Evolutionary conservation across 2,329 filamentous ascomycete genomes (phyloP), one percentile per base, ranked within the genome.

Genomic region (Sphaerulina vaccinii): DNA sequence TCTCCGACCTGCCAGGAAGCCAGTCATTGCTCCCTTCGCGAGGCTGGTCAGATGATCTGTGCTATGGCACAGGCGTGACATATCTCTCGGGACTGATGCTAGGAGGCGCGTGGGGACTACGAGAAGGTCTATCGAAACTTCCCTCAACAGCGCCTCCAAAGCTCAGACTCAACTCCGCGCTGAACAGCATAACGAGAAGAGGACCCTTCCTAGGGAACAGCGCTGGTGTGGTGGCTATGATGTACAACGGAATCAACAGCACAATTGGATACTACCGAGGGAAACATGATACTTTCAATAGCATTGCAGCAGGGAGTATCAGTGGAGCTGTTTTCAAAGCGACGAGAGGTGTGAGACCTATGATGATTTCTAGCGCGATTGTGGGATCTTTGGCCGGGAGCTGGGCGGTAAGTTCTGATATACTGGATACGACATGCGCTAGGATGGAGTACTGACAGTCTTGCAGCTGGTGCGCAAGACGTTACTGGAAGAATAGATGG

Each of bases 311-410:
- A 4, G 93, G 95, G 59, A 87, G 80, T 1, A 71, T 99, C 62
- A 95, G 90, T 67, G 93, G 93, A 52, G 91, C 92, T 80, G 70
- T 99, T 11, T 99, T 99, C 76, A 97, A 96, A 80, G 95, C 91
- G 71, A 97, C 95, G 42, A 82, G 88, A 66, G 93, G 93, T 5
- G 58, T 93, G 56, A 82, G 88, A 72, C 91, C 90, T 27, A 97
- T 97, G 91, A 79, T 93, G 77, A 93, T 97, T 65, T 96, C 91
- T 29, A 88, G 90, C 58, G 89, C 86, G 63, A 86, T 99, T 61
- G 91, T 97, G 53, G 93, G 86, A 47, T 83, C 84, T 36, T 80
- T 93, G 57, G 95, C 93, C 49, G 90, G 88, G 59, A 81, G 77
- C 54, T 99, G 95, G 93, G 86, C 91, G 67, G 92, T 99, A 83